These are phyloP conservation scores for Fusarium tupiense DNA, from an alignment of 2,329 filamentous ascomycete species.

Conservation along the genomic window DNA sequence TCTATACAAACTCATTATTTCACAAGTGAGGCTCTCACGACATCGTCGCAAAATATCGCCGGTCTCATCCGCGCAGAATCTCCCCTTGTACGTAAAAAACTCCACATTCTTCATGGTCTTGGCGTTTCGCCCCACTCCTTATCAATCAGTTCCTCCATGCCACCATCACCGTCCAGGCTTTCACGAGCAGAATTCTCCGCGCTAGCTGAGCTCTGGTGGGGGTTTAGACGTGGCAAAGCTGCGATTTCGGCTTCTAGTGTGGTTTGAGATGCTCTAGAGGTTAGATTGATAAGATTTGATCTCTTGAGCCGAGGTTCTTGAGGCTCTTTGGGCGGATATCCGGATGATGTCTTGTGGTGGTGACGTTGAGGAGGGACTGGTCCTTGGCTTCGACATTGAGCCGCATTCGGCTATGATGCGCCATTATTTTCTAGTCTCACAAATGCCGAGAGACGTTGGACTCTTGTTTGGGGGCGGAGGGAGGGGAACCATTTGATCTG, in stretches of 20 bases:
- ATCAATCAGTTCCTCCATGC: slow-evolving; percentile 39
- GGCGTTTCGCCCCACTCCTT: slow-evolving; percentile 25
- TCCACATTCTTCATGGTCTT: slow-evolving; percentile 5
- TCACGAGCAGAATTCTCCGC: slow-evolving; percentile 17
- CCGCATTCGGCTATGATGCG: slow-evolving; percentile 2
- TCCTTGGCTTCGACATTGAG: not conserved
- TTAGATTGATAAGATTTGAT: slow-evolving; percentile 23
- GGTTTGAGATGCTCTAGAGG: not conserved
- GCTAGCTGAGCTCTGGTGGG: slow-evolving; percentile 18
- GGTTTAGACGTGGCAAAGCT: not conserved
- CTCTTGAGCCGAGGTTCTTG: not conserved
- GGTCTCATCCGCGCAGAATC: slow-evolving; percentile 8
- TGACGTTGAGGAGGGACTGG: not conserved
- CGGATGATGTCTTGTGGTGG: not conserved
- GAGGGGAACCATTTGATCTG: not conserved
- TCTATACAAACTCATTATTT: not conserved
- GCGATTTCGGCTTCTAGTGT: slow-evolving; percentile 10
- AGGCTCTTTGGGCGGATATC: not conserved
- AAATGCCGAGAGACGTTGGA: not conserved
- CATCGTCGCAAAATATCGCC: not conserved
- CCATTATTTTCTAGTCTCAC: not conserved
- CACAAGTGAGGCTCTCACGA: not conserved
- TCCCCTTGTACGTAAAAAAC: slow-evolving; percentile 21
- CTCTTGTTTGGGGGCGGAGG: not conserved
- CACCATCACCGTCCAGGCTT: slow-evolving; percentile 26